Percentiles rank a stretch among this genome's conserved stretches.
Conservation (phyloP, 495 filamentous ascomycete genomes). For the Penicillium angulare region DNA sequence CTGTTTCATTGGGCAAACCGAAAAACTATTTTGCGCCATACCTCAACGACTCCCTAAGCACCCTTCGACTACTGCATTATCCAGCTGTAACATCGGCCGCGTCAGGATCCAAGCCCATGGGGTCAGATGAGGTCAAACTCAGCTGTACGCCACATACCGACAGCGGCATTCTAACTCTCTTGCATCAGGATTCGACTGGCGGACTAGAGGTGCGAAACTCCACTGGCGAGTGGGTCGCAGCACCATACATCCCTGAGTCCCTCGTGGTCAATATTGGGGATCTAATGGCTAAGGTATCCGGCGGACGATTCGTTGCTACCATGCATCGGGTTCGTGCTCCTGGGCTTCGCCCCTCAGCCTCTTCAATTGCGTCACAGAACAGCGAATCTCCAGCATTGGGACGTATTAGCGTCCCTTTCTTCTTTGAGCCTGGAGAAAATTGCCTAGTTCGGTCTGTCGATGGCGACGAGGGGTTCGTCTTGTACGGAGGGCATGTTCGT, state of each 20-base stretch:
- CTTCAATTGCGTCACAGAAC: conserved; percentile 2
- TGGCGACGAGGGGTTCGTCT: conserved; percentile 27
- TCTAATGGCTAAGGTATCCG: conserved; percentile 45
- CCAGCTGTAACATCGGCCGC: conserved; percentile 15
- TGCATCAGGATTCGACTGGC: conserved; percentile 42
- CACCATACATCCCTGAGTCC: conserved; percentile 41
- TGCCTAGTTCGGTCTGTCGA: conserved; percentile 39
- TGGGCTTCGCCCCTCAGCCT: neutral
- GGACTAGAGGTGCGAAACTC: conserved; percentile 44
- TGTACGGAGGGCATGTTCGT: conserved; percentile 46
- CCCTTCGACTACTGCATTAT: conserved; percentile 43
- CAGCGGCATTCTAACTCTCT: conserved; percentile 41
- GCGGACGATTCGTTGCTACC: conserved; percentile 48
- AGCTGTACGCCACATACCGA: conserved; percentile 49
- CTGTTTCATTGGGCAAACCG: conserved; percentile 36
- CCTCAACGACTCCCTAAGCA: conserved; percentile 39
- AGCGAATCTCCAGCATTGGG: conserved; percentile 22
- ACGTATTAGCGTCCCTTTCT: conserved; percentile 47
- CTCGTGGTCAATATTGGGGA: conserved; percentile 54
- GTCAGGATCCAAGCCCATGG: neutral
- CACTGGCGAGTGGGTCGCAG: conserved; percentile 41
- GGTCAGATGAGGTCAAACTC: conserved; percentile 28
- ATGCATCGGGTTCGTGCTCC: conserved; percentile 44
- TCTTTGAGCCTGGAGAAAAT: conserved; percentile 47
- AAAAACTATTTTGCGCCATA: conserved; percentile 38